A percentile compares a stretch with the other conserved stretches of the same genome.
Conservation (phyloP, 805 yeast genomes). For the Metschnikowia anglica region DNA sequence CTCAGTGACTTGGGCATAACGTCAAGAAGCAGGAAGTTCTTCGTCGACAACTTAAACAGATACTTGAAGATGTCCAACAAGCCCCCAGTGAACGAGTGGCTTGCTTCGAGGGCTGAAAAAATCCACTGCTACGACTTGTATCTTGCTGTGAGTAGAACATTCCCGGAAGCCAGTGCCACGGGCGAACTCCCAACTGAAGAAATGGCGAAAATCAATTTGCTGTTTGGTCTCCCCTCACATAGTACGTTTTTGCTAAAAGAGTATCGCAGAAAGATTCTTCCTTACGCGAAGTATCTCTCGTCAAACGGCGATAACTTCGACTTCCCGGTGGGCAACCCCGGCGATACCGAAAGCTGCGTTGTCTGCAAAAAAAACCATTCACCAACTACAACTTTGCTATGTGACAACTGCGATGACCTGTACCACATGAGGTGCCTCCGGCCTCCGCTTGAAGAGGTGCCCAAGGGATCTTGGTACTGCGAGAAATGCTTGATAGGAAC, state of each 20-base stretch:
- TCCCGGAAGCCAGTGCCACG: constrained; percentile 8
- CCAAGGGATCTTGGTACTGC: constrained; percentile 74
- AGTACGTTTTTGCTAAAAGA: constrained; percentile 23
- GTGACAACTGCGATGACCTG: constrained; percentile 72
- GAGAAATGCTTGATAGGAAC: constrained; percentile 81
- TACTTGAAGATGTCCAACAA: constrained; percentile 48
- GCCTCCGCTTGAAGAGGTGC: constrained; percentile 53
- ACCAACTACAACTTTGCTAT: constrained; percentile 51
- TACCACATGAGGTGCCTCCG: constrained; percentile 69
- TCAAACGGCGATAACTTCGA: constrained; percentile 27
- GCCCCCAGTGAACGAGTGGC: constrained; percentile 24
- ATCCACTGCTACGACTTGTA: constrained; percentile 42
- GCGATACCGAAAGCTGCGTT: constrained; percentile 38
- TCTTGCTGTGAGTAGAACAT: constrained; percentile 29
- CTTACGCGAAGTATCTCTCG: constrained; percentile 35
- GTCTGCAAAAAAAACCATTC: constrained; percentile 48
- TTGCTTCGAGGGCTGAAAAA: constrained; percentile 17
- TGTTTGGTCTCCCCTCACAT: constrained; percentile 23
- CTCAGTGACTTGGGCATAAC: constrained; percentile 61
- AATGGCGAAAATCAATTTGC: constrained; percentile 26
- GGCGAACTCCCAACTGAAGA: constrained; percentile 20
- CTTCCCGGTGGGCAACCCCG: constrained; percentile 32
- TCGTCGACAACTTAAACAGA: constrained; percentile 59
- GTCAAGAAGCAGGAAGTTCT: constrained; percentile 62
- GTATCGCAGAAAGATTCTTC: constrained; percentile 26